phyloP scores from a whole-genome alignment of 805 yeast species.

The Tetrapisispora nanseiensis region DNA sequence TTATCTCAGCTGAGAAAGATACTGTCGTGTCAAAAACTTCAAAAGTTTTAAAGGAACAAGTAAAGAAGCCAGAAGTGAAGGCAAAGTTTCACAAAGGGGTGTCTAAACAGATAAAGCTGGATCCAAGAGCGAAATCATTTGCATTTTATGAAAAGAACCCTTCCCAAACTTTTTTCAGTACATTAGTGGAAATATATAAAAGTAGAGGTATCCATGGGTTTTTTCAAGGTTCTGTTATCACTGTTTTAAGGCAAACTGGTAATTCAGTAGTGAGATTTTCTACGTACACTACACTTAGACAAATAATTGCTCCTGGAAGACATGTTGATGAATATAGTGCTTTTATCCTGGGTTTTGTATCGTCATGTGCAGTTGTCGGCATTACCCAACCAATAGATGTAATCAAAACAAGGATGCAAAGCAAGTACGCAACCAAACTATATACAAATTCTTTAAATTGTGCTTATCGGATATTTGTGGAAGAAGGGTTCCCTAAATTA shows the following conservation, averaged over 20 bases:
- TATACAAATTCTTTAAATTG: constrained; percentile 56
- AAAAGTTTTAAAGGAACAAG: too few relatives aligned
- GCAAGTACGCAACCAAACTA: constrained; percentile 49
- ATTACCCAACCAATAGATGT: constrained; percentile 86
- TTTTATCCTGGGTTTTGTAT: constrained; percentile 43
- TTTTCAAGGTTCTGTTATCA: constrained; percentile 74
- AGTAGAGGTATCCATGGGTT: constrained; percentile 71
- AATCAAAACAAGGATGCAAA: constrained; percentile 77
- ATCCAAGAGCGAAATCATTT: constrained; percentile 26
- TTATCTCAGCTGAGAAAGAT: constrained; percentile 26
- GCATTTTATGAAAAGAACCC: constrained; percentile 41
- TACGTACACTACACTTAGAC: constrained; percentile 69
- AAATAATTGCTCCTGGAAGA: constrained; percentile 40
- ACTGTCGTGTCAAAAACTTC: too few relatives aligned
- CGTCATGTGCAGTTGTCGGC: constrained; percentile 65
- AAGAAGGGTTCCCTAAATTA: constrained; percentile 36
- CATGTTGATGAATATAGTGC: constrained; percentile 31
- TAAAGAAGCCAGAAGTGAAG: too few relatives aligned
- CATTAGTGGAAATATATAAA: constrained; percentile 55
- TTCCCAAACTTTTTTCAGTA: constrained; percentile 41
- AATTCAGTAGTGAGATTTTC: constrained; percentile 79
- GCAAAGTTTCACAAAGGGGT: constrained; percentile 25
- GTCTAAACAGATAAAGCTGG: constrained; percentile 14
- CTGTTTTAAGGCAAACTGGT: constrained; percentile 67
- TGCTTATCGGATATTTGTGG: constrained; percentile 38